Evolutionary conservation across 352 stramenopile genomes (phyloP).

Genomic region (Blastocystis sp.): DNA sequence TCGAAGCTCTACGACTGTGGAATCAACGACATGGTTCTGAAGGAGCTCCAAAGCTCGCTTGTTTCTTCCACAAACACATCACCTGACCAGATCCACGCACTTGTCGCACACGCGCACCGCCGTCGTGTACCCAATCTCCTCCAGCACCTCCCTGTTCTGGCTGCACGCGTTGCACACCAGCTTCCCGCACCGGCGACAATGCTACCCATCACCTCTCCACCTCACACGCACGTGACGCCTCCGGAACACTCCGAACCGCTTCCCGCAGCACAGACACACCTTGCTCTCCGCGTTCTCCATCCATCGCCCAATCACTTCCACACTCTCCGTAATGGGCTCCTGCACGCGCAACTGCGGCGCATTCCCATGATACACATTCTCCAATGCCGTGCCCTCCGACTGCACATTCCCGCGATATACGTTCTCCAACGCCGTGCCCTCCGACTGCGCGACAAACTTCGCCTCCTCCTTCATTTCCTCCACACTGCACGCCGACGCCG

Average conservation of each 20-base stretch:
- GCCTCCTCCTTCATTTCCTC: background rate
- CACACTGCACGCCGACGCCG: background rate
- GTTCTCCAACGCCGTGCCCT: constrained; percentile 23
- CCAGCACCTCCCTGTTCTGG: background rate
- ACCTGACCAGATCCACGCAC: background rate
- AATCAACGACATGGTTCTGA: constrained; percentile 52
- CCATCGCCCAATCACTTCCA: background rate
- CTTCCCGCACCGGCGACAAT: constrained; percentile 38
- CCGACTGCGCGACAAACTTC: background rate
- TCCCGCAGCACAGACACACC: background rate
- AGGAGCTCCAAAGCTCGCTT: constrained; percentile 15
- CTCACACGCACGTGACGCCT: constrained; percentile 21
- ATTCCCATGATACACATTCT: background rate
- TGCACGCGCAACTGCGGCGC: background rate
- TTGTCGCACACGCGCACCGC: constrained; percentile 29
- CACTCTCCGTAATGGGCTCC: background rate
- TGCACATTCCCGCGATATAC: background rate
- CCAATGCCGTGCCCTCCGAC: background rate
- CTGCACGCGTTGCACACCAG: constrained; percentile 31
- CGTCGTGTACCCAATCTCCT: background rate
- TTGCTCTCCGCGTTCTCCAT: constrained; percentile 61
- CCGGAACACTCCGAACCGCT: constrained; percentile 5
- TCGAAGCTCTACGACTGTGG: constrained; percentile 29
- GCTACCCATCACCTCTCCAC: background rate
- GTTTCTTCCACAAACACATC: constrained; percentile 9